A percentile compares a stretch with the other conserved stretches of the same genome.
phyloP scores from a whole-genome alignment of 169 alveolate species.

The Neospora caninum region DNA sequence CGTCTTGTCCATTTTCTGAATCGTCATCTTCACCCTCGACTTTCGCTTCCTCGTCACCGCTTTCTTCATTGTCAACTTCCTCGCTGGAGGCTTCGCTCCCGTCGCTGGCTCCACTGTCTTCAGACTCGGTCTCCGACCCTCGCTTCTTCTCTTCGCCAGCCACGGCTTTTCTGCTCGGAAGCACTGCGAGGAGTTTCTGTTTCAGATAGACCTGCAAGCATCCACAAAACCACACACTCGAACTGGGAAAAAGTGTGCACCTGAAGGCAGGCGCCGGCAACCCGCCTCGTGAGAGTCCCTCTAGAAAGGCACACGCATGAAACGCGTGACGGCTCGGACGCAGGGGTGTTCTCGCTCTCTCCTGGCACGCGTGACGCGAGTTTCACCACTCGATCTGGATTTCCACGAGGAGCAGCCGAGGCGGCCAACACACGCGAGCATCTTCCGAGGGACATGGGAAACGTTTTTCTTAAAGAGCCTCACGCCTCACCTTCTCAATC shows the following conservation, averaged over 20 bases:
- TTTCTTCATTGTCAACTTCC: neutral
- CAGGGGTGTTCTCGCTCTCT: too few relatives aligned
- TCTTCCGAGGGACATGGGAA: too few relatives aligned
- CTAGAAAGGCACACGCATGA: too few relatives aligned
- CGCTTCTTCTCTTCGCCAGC: neutral
- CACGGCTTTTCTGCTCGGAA: neutral
- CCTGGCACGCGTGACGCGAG: too few relatives aligned
- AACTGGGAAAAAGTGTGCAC: too few relatives aligned
- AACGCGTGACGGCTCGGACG: too few relatives aligned
- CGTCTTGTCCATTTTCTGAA: neutral
- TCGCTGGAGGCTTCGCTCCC: neutral
- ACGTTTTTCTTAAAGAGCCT: too few relatives aligned
- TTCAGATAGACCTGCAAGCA: constrained; percentile 61
- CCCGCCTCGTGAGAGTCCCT: too few relatives aligned
- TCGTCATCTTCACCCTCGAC: neutral
- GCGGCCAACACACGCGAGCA: too few relatives aligned
- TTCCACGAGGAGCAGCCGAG: too few relatives aligned
- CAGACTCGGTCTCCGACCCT: neutral
- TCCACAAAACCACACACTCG: neutral
- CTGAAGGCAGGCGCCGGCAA: too few relatives aligned
- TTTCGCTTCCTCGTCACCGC: neutral
- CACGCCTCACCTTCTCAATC: constrained; percentile 20
- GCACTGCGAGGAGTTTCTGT: constrained; percentile 43
- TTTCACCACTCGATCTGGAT: too few relatives aligned
- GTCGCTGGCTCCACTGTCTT: neutral